Evolutionary conservation across 2,329 filamentous ascomycete species (phyloP).

Genomic region (Cercospora sp.): DNA sequence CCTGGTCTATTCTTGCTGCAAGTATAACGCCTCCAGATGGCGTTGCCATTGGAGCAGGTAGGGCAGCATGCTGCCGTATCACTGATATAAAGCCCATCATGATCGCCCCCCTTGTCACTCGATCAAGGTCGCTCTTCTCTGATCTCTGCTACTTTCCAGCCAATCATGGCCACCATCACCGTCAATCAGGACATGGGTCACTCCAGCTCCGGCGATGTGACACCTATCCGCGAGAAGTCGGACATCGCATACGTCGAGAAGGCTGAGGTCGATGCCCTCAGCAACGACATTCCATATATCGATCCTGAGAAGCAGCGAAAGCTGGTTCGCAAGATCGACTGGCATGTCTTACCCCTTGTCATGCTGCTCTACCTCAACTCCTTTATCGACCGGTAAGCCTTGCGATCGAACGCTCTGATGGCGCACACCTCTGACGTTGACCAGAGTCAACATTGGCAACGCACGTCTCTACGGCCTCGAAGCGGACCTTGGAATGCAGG

Average conservation of each 20-base stretch:
- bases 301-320: constrained; percentile 50
- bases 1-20: not conserved
- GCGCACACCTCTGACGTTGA: not conserved
- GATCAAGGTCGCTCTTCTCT: not conserved
- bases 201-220: constrained; percentile 11
- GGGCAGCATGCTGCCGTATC: not conserved
- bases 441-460: constrained; percentile 20
- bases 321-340: constrained; percentile 69
- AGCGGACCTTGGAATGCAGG: constrained; percentile 18
- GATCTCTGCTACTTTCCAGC: not conserved
- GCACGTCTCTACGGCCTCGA: constrained; percentile 18
- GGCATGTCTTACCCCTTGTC: constrained; percentile 65
- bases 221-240: constrained; percentile 4
- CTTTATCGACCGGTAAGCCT: constrained; percentile 58
- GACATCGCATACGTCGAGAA: constrained; percentile 7
- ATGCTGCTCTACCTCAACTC: constrained; percentile 76
- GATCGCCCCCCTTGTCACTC: not conserved
- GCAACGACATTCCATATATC: constrained; percentile 23
- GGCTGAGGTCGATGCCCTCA: not conserved
- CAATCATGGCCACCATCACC: not conserved
- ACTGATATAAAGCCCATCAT: not conserved
- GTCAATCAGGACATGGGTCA: not conserved
- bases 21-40: not conserved
- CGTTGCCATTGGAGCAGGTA: not conserved
- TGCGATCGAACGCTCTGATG: too few species aligned